Conservation (phyloP, 805 yeast genomes). For the Starmera pachycereana region DNA sequence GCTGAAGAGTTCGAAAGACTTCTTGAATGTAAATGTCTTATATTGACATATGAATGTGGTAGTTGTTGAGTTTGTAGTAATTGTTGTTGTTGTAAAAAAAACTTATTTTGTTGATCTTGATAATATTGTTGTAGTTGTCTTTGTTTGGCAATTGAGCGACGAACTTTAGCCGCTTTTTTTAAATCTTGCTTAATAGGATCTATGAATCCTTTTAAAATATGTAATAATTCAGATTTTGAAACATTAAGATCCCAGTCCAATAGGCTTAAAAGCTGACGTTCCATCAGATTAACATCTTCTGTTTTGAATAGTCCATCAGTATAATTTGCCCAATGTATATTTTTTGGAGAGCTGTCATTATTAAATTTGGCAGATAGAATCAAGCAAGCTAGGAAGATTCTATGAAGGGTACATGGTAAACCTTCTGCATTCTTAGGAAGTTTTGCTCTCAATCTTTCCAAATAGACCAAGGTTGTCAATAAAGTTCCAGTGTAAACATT, state of each 20-base stretch:
- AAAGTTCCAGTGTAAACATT: constrained; percentile 76
- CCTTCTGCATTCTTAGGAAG: constrained; percentile 69
- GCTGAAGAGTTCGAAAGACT: constrained; percentile 6
- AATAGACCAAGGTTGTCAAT: constrained; percentile 60
- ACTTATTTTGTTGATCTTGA: neutral
- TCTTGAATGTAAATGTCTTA: constrained; percentile 6
- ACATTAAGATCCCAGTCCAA: constrained; percentile 68
- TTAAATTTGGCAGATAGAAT: constrained; percentile 65
- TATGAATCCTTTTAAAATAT: constrained; percentile 61
- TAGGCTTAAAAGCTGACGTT: constrained; percentile 58
- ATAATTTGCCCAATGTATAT: constrained; percentile 70
- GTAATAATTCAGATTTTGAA: constrained; percentile 53
- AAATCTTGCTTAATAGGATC: constrained; percentile 54
- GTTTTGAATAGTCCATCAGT: constrained; percentile 62
- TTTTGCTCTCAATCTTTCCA: constrained; percentile 48
- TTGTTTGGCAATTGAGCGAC: constrained; percentile 6
- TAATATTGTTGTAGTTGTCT: neutral
- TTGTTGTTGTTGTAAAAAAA: neutral
- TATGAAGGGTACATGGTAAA: constrained; percentile 68
- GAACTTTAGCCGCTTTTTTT: constrained; percentile 18
- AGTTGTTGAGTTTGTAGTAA: constrained; percentile 1
- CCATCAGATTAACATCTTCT: constrained; percentile 72
- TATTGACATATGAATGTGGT: constrained; percentile 4
- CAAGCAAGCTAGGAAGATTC: constrained; percentile 66
- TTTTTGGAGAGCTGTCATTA: constrained; percentile 72